Evolutionary conservation across 2,329 filamentous ascomycete genomes (phyloP), one percentile per base, ranked within the genome.

Genomic region (Scolecobasidium constrictum): DNA sequence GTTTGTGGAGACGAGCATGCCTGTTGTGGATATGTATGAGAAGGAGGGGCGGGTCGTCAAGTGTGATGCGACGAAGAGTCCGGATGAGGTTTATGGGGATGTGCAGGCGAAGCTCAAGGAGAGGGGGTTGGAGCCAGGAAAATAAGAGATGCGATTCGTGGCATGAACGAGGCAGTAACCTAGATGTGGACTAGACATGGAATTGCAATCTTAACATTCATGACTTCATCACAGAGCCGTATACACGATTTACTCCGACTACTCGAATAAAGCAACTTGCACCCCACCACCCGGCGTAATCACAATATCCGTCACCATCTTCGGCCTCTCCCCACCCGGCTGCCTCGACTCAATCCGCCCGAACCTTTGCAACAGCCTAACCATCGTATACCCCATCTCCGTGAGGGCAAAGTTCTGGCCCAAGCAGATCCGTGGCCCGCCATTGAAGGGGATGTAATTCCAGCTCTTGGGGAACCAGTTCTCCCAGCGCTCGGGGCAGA

Each of bases 1-100:
- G 3, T 98, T 96, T 59, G 70, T 93, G 54, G 87, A 96, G 65
- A 94, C 87, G 2, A 94, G 86, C 66, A 95, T 96, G 90, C 92
- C 92, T 19, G 92, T 96, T 37, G 86, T 98, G 43, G 75, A 94
- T 53, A 77, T 86, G 60, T 96, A 83, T 61, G 79, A 82, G 56
- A 70, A 71, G 54, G 71, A 88, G 65, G 78, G 76, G 53, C 80
- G 81, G 58, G 86, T 96, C 13, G 76, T 94, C 60, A 84, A 80
- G 67, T 73, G 96, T 35, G 71, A 81, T 53, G 86, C 88, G 21
- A 81, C 78, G 19, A 73, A 76, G 35, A 55, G 65, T 5, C 80
- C 85, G 2, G 78, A 85, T 20, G 72, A 75, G 47, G 76, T 82
- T 15, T 81, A 80, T 59, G 58, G 64, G 49, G 58, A 68, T 43